Conservation (phyloP, 192 early-diverging fungal genomes). For the Physocladia obscura region DNA sequence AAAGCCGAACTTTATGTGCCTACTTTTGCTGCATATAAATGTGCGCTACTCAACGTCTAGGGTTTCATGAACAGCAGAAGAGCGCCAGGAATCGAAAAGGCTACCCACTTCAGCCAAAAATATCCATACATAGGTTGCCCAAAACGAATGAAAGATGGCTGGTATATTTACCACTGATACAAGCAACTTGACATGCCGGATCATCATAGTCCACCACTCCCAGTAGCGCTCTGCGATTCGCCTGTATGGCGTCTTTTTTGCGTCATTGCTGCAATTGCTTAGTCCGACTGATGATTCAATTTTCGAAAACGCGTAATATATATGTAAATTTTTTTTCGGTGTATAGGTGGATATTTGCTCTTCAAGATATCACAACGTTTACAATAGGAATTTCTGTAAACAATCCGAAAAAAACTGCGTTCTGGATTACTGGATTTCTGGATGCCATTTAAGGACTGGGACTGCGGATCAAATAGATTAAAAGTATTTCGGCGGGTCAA, state of each 20-base stretch:
- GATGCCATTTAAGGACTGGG: constrained; percentile 35
- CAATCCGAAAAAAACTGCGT: constrained; percentile 10
- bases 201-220: constrained; percentile 46
- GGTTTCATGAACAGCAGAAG: too few species aligned
- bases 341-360: constrained; percentile 21
- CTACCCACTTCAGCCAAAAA: constrained; percentile 77
- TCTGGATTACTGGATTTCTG: constrained; percentile 30
- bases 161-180: constrained; percentile 90
- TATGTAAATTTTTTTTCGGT: constrained; percentile 24
- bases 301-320: constrained; percentile 39
- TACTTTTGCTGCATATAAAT: too few species aligned
- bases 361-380: constrained; percentile 34
- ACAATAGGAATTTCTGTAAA: constrained; percentile 35
- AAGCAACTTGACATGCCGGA: constrained; percentile 76
- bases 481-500: constrained; percentile 5
- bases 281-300: constrained; percentile 34
- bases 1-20: too few species aligned
- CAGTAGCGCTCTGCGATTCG: constrained; percentile 55
- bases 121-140: constrained; percentile 80
- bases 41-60: too few species aligned
- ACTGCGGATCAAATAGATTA: not conserved
- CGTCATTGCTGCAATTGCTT: constrained; percentile 20
- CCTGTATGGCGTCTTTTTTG: constrained; percentile 63
- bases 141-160: constrained; percentile 76
- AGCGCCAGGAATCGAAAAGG: too few species aligned